Evolutionary conservation across 139 green algal species (phyloP).

Genomic region (Haematococcus sp.): DNA sequence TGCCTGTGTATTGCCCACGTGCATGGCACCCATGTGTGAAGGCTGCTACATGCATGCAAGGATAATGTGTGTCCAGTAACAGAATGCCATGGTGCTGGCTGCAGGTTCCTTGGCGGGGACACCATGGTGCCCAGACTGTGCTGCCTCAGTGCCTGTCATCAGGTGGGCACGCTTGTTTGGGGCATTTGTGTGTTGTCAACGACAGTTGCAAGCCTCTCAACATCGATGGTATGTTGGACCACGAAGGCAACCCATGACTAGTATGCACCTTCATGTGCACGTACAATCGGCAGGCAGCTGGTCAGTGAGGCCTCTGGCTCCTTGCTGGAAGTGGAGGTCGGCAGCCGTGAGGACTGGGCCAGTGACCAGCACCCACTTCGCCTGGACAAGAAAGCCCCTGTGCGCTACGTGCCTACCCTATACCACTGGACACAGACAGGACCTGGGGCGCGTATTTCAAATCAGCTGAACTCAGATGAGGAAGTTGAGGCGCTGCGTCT

Average conservation of each 20-base stretch:
- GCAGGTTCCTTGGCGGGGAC: not conserved
- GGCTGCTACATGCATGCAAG: too few relatives aligned
- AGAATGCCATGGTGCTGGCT: not conserved
- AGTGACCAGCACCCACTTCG: conserved; percentile 7
- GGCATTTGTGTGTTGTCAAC: not conserved
- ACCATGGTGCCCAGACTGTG: conserved; percentile 22
- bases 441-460: not conserved
- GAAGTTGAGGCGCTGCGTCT: not conserved
- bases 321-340: conserved; percentile 21
- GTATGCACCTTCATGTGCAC: too few relatives aligned
- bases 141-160: conserved; percentile 9
- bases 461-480: conserved; percentile 1
- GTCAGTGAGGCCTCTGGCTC: conserved; percentile 4
- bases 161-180: conserved; percentile 15
- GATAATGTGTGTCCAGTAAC: too few relatives aligned
- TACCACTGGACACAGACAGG: conserved; percentile 2
- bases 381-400: not conserved
- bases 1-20: too few relatives aligned
- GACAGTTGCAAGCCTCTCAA: too few relatives aligned
- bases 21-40: too few relatives aligned
- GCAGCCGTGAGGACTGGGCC: conserved; percentile 4
- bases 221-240: too few relatives aligned
- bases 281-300: conserved; percentile 26
- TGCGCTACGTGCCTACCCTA: not conserved
- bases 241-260: too few relatives aligned